Evolutionary conservation across 805 yeast species (phyloP), one percentile per base, ranked within the genome.

Genomic region (Saccharomyces jurei): DNA sequence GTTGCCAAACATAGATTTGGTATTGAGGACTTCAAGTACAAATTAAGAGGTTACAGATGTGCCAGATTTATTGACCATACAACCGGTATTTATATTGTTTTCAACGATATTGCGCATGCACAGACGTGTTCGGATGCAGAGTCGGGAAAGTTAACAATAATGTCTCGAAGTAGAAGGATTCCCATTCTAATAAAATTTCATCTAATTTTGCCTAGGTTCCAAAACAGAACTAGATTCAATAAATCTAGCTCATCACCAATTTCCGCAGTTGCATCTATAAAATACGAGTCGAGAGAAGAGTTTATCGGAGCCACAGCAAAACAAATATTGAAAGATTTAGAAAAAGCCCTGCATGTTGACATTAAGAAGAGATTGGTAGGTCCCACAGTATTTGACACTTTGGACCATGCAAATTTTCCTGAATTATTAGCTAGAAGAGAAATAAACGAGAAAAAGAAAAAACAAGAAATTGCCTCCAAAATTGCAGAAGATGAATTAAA

Each of bases 341-440:
- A 81, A 56, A 72, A 74, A 10, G 82, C 83, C 49, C 67, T 89
- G 48, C 71, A 82, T 22, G 84, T 85, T 56, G 96, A 89, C 69
- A 79, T 89, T 26, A 76, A 87, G 59, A 92, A 83, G 62, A 79
- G 89, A 56, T 71, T 87, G 3, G 78, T 88, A 26, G 90, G 87
- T 0, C 89, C 94, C 0, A 75, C 77, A 1, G 79, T 89, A 17
- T 74, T 86, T 52, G 83, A 83, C 30, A 69, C 78, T 21, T 73
- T 89, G 59, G 78, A 80, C 54, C 83, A 82, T 44, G 80, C 78
- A 3, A 77, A 77, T 41, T 85, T 79, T 63, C 86, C 88, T 1
- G 78, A 76, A 2, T 64, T 72, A 26, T 55, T 73, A 51, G 67
- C 71, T n/a, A 66, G 76, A 59, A 66, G 71, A 31, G 60, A 69